Evolutionary conservation across 768 basidiomycete genomes (phyloP).

Genomic region (Lyophyllum semitale): DNA sequence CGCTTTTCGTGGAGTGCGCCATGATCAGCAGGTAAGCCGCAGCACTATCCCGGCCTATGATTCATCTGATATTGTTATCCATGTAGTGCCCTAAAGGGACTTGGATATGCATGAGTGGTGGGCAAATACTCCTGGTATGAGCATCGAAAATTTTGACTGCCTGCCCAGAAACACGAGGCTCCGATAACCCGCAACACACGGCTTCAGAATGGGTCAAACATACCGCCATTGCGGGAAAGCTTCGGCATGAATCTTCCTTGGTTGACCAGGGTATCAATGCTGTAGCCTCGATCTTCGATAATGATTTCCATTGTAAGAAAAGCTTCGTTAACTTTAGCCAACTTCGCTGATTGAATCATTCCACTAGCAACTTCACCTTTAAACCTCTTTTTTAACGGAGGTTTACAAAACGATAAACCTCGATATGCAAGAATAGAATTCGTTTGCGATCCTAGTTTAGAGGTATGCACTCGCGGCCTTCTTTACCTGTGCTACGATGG

Average conservation of each 20-base stretch:
- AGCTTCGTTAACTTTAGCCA: not conserved
- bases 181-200: constrained; percentile 12
- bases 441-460: constrained; percentile 5
- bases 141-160: not conserved
- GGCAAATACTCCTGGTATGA: constrained; percentile 5
- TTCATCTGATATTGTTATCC: not conserved
- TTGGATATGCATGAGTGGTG: constrained; percentile 32
- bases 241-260: not conserved
- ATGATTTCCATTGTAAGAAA: not conserved
- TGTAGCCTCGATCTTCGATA: constrained; percentile 2
- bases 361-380: not conserved
- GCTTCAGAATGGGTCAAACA: not conserved
- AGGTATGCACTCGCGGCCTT: constrained; percentile 1
- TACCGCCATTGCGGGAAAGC: constrained; percentile 13
- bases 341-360: not conserved
- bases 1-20: constrained; percentile 2
- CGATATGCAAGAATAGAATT: constrained; percentile 8
- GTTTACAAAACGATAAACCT: not conserved
- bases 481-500: not conserved
- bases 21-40: not conserved
- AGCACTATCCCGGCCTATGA: not conserved
- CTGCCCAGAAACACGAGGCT: constrained; percentile 12
- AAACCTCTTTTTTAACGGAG: constrained; percentile 6
- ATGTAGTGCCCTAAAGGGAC: constrained; percentile 25
- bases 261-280: constrained; percentile 5